Base-by-base conservation (phyloP, 176 grass and related monocot genomes). In the Eleusine indica region DNA sequence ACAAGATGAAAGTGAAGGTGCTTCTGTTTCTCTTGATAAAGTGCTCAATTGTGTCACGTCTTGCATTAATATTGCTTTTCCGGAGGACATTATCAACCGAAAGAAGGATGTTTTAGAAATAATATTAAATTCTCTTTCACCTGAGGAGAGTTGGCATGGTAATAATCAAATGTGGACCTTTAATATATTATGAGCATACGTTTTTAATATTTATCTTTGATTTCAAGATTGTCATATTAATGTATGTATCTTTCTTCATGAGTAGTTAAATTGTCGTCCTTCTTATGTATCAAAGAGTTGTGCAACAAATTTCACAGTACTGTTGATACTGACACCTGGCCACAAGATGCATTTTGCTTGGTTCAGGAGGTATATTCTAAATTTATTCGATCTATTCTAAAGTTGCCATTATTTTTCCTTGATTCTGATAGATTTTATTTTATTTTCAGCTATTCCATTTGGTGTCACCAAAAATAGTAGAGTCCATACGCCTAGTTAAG, bases 41-140 rank as follows among this genome's bases (percentile, higher is more conserved):
- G 91, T 98, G 88, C 85, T 95, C 84, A 91, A 91, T 68, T 98
- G 96, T 98, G 83, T 86, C 68, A 75, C 85, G 61, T 88, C 96
- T 77, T 91, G 89, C 80, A 88, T 98, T 78, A 74, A 74, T 80
- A 74, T 98, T 87, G 87, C 92, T 83, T 76, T 78, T 80, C 78
- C 83, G 3, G 73, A 86, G 25, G 89, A 93, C 90, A 90, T 95
- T 86, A 51, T 95, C 79, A 76, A 84, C 68, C 82, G 90, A 83
- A 95, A 89, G 77, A 80, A 90, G 65, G 86, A 89, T 64, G 79
- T 93, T 48, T 71, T 95, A 79, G 87, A 98, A 84, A 56, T 98
- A 81, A 80, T 98, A 64, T 80, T 82, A 74, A 88, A 80, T 88
- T 91, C 96, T 81, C 82, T 98, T n/a, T 91, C 85, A 79, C 84